Percentiles rank a stretch among this genome's conserved stretches.
phyloP scores from a whole-genome alignment of 495 filamentous ascomycete species.

The Penicillium longicatenatum region DNA sequence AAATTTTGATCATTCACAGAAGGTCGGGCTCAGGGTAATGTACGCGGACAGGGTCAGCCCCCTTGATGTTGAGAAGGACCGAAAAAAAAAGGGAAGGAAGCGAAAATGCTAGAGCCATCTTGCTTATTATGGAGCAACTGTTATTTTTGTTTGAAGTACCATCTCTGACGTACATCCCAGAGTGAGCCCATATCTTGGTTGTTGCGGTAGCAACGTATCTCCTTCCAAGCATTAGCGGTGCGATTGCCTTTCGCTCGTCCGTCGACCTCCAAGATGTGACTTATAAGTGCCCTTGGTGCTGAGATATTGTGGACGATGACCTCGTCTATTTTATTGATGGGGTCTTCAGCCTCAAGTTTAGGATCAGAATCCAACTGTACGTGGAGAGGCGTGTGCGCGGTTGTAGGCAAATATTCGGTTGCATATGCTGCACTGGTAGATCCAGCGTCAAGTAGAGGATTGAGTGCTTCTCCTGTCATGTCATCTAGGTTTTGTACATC shows the following conservation, averaged over 20 bases:
- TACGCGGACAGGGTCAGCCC: not conserved
- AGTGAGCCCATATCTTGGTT: conserved; percentile 60
- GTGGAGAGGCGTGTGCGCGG: not conserved
- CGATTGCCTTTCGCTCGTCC: conserved; percentile 33
- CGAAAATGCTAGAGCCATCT: not conserved
- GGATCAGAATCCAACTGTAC: not conserved
- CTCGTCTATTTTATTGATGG: not conserved
- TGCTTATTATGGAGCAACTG: not conserved
- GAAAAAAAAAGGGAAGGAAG: no score
- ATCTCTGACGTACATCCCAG: conserved; percentile 54
- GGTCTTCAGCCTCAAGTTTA: not conserved
- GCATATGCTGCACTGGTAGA: not conserved
- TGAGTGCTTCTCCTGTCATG: not conserved
- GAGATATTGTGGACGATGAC: conserved; percentile 34
- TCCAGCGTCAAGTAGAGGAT: not conserved
- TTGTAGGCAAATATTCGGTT: not conserved
- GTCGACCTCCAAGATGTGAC: conserved; percentile 46
- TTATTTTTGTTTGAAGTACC: conserved; percentile 30
- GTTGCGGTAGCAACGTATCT: conserved; percentile 49
- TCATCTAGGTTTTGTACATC: not conserved
- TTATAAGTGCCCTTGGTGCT: conserved; percentile 32
- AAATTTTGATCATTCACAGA: not conserved
- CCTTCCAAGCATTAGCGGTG: conserved; percentile 54
- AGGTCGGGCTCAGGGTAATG: not conserved
- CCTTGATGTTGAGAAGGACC: not conserved